Conservation (phyloP, 306 rosid species). For the Psophocarpus tetragonolobus region DNA sequence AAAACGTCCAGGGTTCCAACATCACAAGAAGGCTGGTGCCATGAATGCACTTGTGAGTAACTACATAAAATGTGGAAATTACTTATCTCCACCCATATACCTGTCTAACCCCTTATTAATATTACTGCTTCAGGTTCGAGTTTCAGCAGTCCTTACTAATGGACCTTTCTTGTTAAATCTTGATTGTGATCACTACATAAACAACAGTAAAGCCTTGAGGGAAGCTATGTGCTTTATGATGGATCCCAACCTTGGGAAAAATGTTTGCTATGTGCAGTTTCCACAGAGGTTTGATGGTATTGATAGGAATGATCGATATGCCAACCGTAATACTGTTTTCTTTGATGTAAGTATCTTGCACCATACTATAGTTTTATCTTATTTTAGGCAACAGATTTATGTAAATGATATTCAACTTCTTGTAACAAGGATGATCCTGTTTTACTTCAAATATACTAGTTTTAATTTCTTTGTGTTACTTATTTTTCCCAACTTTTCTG, state of each 20-base stretch:
- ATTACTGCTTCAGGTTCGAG: slow-evolving; percentile 68
- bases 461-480: slow-evolving; percentile 1
- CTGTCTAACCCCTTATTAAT: neutral
- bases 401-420: slow-evolving; percentile 9
- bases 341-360: slow-evolving; percentile 68
- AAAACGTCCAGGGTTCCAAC: slow-evolving; percentile 96
- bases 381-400: slow-evolving; percentile 5
- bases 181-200: slow-evolving; percentile 94
- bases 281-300: slow-evolving; percentile 95
- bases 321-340: slow-evolving; percentile 92
- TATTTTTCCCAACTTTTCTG: neutral
- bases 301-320: slow-evolving; percentile 87
- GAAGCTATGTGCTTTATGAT: slow-evolving; percentile 94
- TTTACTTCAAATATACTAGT: neutral
- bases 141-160: slow-evolving; percentile 87
- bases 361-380: neutral
- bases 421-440: neutral
- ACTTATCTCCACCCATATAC: neutral
- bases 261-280: slow-evolving; percentile 86
- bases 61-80: neutral
- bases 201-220: slow-evolving; percentile 89
- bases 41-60: slow-evolving; percentile 88
- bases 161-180: slow-evolving; percentile 95
- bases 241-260: slow-evolving; percentile 92
- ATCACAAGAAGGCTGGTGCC: slow-evolving; percentile 97